Conservation (phyloP, 352 stramenopile species). For the Pythium folliculosum region DNA sequence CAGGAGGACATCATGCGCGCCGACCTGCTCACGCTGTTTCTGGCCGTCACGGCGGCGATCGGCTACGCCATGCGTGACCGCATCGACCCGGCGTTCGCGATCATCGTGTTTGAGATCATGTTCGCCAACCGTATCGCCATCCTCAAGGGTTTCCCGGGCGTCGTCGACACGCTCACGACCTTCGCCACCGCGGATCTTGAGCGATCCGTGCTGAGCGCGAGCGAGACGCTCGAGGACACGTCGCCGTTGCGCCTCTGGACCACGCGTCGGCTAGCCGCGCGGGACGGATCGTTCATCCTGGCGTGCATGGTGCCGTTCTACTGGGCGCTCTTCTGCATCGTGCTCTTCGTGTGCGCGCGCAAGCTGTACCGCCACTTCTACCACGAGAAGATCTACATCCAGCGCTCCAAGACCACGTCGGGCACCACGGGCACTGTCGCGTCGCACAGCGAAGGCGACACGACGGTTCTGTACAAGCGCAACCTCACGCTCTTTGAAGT, state of each 20-base stretch:
- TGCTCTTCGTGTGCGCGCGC: slow-evolving; percentile 3
- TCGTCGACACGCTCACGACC: slow-evolving; percentile 28
- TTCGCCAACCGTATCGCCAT: slow-evolving; percentile 3
- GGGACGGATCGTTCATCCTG: background rate
- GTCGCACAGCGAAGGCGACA: background rate
- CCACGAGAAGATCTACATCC: slow-evolving; percentile 4
- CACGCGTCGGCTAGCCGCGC: background rate
- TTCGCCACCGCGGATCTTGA: background rate
- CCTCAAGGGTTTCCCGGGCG: slow-evolving; percentile 4
- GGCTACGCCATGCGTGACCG: slow-evolving; percentile 8
- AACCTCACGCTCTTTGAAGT: slow-evolving; percentile 20
- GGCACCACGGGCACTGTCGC: background rate
- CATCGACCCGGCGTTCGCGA: slow-evolving; percentile 17
- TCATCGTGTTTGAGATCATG: slow-evolving; percentile 9
- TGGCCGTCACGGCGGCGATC: slow-evolving; percentile 16
- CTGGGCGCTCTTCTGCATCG: background rate
- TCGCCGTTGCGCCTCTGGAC: slow-evolving; percentile 34
- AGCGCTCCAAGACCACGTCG: background rate
- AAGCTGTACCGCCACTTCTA: slow-evolving; percentile 29
- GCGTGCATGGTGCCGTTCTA: slow-evolving; percentile 8
- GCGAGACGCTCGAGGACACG: slow-evolving; percentile 15
- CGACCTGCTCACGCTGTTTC: slow-evolving; percentile 42
- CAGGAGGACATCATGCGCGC: background rate
- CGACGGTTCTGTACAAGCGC: slow-evolving; percentile 6
- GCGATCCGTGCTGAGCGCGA: background rate